These are phyloP conservation scores for Geoglossum cookeanum DNA, from an alignment of 2,329 filamentous ascomycete species.

Conservation along the genomic window DNA sequence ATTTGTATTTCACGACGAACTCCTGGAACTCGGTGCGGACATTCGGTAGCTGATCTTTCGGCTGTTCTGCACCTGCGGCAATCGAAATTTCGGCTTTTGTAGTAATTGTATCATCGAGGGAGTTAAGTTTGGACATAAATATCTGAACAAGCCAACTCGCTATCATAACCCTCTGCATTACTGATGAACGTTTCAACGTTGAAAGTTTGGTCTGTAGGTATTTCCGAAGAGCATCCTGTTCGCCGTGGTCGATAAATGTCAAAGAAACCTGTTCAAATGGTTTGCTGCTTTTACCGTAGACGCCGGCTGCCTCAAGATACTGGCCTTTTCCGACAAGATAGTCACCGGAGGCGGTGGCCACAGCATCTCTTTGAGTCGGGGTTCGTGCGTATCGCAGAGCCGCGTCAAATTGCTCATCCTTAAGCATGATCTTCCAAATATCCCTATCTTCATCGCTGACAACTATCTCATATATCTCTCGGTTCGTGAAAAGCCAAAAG, in stretches of 20 bases:
- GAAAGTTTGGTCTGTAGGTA: constrained; percentile 74
- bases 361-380: constrained; percentile 65
- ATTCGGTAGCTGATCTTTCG: constrained; percentile 47
- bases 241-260: constrained; percentile 71
- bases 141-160: constrained; percentile 89
- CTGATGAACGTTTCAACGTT: constrained; percentile 59
- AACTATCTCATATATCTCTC: constrained; percentile 87
- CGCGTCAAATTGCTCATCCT: constrained; percentile 69
- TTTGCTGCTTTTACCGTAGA: constrained; percentile 92
- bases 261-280: constrained; percentile 91
- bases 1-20: constrained; percentile 69
- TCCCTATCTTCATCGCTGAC: constrained; percentile 79
- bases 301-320: constrained; percentile 66
- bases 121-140: constrained; percentile 94
- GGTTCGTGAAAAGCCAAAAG: constrained; percentile 84
- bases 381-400: constrained; percentile 74
- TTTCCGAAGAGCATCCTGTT: constrained; percentile 76
- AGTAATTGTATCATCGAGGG: constrained; percentile 81
- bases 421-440: constrained; percentile 85
- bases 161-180: constrained; percentile 92
- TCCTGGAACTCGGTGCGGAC: constrained; percentile 70
- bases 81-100: constrained; percentile 69
- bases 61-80: constrained; percentile 48
- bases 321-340: constrained; percentile 64
- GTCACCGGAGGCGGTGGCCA: constrained; percentile 83